Evolutionary conservation across 2,329 filamentous ascomycete species (phyloP).

Genomic region (Aureobasidium namibiae): DNA sequence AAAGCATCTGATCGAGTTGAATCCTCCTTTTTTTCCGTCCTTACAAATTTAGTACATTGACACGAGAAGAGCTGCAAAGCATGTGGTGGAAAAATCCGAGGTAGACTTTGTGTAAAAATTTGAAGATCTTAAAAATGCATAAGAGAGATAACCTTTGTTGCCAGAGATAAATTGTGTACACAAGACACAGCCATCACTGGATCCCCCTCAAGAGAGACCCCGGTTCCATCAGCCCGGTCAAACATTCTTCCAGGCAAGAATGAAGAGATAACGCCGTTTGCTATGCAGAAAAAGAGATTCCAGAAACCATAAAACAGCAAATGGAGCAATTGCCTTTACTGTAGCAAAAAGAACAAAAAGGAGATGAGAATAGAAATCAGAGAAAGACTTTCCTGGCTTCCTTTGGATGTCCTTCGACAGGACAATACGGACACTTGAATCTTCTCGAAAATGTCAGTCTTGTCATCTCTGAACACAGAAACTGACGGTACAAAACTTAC

Average conservation of each 20-base stretch:
- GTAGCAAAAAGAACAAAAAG: not conserved
- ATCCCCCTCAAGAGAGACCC: not conserved
- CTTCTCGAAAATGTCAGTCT: constrained; percentile 31
- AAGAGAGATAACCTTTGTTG: no score
- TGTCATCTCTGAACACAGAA: not conserved
- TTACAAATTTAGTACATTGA: no score
- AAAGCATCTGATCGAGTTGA: no score
- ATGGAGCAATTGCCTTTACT: not conserved
- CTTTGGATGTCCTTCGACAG: constrained; percentile 66
- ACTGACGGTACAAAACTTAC: not conserved
- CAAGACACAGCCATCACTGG: not conserved
- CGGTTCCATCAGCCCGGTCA: not conserved
- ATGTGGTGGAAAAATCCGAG: no score
- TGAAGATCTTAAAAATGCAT: no score
- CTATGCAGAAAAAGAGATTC: not conserved
- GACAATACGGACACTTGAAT: constrained; percentile 97
- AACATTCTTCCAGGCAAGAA: not conserved
- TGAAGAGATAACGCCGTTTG: not conserved
- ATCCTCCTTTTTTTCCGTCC: no score
- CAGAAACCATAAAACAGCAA: not conserved
- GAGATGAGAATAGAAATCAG: constrained; percentile 12
- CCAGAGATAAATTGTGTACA: no score
- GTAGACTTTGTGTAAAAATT: no score
- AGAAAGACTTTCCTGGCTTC: constrained; percentile 62
- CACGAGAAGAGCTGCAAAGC: no score